phyloP scores from a whole-genome alignment of 1,284 basidiomycete genomes.

The Inonotus obliquus region DNA sequence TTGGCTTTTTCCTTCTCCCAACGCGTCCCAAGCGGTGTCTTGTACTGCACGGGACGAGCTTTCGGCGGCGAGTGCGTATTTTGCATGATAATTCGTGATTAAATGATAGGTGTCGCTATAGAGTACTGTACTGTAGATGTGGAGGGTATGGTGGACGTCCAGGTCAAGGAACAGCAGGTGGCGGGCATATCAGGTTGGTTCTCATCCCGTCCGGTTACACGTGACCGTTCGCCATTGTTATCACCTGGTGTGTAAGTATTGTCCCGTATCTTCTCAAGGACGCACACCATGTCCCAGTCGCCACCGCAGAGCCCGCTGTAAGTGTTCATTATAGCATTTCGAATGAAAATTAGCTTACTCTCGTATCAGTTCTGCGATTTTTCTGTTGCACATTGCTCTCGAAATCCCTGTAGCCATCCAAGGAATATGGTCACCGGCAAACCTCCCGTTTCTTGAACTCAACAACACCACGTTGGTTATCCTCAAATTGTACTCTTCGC shows the following conservation, averaged over 20 bases:
- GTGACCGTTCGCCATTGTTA: background rate
- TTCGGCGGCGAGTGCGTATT: constrained; percentile 42
- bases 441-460: constrained; percentile 69
- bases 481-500: constrained; percentile 67
- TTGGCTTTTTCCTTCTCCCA: constrained; percentile 82
- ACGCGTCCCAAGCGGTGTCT: constrained; percentile 66
- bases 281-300: constrained; percentile 7
- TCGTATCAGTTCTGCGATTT: constrained; percentile 51
- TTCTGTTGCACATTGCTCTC: constrained; percentile 72
- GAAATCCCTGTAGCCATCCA: constrained; percentile 74
- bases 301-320: constrained; percentile 19
- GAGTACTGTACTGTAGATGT: constrained; percentile 9
- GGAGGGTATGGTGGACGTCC: constrained; percentile 4
- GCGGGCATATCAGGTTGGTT: background rate
- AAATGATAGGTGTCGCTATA: constrained; percentile 13
- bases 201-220: background rate
- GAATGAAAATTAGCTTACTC: background rate
- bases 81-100: constrained; percentile 5
- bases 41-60: constrained; percentile 63
- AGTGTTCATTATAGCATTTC: background rate
- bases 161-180: background rate
- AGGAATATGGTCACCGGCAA: constrained; percentile 59
- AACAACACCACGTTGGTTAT: constrained; percentile 76
- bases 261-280: background rate
- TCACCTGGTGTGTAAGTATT: background rate